Evolutionary conservation across 805 yeast species (phyloP).

Genomic region (Lipomyces yamanashiensis): DNA sequence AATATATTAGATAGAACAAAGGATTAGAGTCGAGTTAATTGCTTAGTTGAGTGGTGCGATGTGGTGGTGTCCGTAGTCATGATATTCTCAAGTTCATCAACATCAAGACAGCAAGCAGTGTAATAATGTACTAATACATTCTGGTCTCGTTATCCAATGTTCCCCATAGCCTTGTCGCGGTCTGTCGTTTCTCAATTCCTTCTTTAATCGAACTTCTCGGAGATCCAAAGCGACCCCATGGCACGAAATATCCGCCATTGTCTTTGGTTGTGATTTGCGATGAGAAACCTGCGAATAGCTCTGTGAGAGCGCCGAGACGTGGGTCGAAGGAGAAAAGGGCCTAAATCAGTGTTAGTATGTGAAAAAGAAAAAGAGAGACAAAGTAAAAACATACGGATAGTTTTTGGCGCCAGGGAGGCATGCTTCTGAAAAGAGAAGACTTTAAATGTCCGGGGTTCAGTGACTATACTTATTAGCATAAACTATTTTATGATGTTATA

Average conservation of each 20-base stretch:
- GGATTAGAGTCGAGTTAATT: no score
- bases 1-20: no score
- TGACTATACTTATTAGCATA: conserved; percentile 12
- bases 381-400: conserved; percentile 16
- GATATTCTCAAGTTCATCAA: no score
- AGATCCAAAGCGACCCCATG: conserved; percentile 51
- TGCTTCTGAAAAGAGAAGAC: conserved; percentile 26
- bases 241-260: conserved; percentile 48
- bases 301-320: conserved; percentile 53
- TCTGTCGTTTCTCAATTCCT: conserved; percentile 23
- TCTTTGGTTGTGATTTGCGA: conserved; percentile 47
- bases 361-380: not conserved
- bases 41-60: no score
- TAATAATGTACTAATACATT: conserved; percentile 30
- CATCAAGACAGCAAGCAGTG: no score
- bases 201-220: conserved; percentile 27
- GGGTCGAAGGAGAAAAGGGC: conserved; percentile 34
- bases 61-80: no score
- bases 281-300: conserved; percentile 50
- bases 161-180: conserved; percentile 33
- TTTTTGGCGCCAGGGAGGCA: conserved; percentile 23
- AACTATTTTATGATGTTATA: not conserved
- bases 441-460: conserved; percentile 35
- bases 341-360: not conserved
- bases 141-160: conserved; percentile 24